Conservation (phyloP, 2,329 filamentous ascomycete species). For the Aspergillus pseudoviridinutans region DNA sequence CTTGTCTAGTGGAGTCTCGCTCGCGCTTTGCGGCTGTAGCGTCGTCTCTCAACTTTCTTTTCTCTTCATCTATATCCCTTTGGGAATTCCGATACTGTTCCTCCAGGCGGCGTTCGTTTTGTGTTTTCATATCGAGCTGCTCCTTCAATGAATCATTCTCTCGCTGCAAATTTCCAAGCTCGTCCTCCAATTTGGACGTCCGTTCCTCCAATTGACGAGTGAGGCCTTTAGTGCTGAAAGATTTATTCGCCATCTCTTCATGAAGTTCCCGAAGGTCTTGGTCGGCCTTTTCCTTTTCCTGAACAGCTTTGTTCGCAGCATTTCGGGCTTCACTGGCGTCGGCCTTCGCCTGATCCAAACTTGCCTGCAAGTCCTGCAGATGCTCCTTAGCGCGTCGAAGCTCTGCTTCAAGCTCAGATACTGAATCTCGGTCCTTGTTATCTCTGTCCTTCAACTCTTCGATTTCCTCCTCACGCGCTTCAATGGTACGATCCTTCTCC, state of each 20-base stretch:
- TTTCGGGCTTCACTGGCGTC: constrained; percentile 42
- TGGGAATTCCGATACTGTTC: constrained; percentile 43
- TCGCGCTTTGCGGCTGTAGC: constrained; percentile 42
- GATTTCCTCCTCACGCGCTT: constrained; percentile 71
- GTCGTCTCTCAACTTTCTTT: constrained; percentile 41
- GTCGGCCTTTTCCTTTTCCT: constrained; percentile 49
- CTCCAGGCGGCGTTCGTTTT: constrained; percentile 47
- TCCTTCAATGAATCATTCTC: constrained; percentile 42
- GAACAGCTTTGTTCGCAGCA: constrained; percentile 47
- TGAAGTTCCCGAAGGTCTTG: constrained; percentile 61
- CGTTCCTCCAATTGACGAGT: constrained; percentile 73
- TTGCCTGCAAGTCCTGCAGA: constrained; percentile 42
- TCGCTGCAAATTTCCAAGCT: constrained; percentile 54
- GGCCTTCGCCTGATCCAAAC: constrained; percentile 34
- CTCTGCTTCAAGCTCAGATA: constrained; percentile 48
- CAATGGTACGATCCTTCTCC: constrained; percentile 69
- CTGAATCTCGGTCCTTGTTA: constrained; percentile 39
- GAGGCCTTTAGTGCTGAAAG: constrained; percentile 68
- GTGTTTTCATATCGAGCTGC: constrained; percentile 43
- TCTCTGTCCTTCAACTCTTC: constrained; percentile 58
- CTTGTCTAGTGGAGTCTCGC: constrained; percentile 43
- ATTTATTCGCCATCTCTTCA: constrained; percentile 76
- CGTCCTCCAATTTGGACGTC: constrained; percentile 60
- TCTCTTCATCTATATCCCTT: constrained; percentile 35
- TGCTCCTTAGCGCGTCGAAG: constrained; percentile 44